A percentile compares a stretch with the other conserved stretches of the same genome.
Conservation (phyloP, 352 stramenopile species). For the Aphanomyces invadans region DNA sequence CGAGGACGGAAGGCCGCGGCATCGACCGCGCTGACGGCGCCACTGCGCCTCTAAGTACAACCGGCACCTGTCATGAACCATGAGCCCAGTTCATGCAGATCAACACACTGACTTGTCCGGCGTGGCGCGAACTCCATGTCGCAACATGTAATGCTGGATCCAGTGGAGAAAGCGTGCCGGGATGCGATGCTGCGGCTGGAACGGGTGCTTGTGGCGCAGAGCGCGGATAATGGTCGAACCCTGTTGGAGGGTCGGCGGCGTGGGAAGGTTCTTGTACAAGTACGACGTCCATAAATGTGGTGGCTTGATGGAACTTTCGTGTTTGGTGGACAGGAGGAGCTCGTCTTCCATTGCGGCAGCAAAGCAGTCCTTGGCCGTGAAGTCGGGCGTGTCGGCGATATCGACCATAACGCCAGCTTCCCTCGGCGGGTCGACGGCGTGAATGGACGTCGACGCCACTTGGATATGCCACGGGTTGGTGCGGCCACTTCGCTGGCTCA, state of each 20-base stretch:
- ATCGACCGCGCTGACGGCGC: not conserved
- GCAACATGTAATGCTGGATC: constrained; percentile 13
- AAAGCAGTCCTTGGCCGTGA: not conserved
- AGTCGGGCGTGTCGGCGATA: not conserved
- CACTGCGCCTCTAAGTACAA: not conserved
- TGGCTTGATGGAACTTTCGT: too few relatives aligned
- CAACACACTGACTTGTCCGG: not conserved
- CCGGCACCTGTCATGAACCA: too few relatives aligned
- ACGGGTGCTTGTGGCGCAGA: not conserved
- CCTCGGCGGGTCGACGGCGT: not conserved
- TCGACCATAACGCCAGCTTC: not conserved
- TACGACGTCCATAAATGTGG: not conserved
- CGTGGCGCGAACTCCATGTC: not conserved
- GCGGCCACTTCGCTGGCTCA: not conserved
- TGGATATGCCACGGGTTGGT: not conserved
- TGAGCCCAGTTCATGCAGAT: too few relatives aligned
- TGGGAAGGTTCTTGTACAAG: not conserved
- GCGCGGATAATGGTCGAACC: not conserved
- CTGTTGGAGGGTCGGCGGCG: not conserved
- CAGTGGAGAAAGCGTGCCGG: constrained; percentile 11
- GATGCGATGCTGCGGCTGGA: not conserved
- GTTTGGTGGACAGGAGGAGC: not conserved
- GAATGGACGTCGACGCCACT: not conserved
- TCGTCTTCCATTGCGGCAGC: not conserved
- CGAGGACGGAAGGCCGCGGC: not conserved